These are phyloP conservation scores for Pseudocercospora fijiensis DNA, from an alignment of 2,329 filamentous ascomycete genomes.

Conservation along the genomic window DNA sequence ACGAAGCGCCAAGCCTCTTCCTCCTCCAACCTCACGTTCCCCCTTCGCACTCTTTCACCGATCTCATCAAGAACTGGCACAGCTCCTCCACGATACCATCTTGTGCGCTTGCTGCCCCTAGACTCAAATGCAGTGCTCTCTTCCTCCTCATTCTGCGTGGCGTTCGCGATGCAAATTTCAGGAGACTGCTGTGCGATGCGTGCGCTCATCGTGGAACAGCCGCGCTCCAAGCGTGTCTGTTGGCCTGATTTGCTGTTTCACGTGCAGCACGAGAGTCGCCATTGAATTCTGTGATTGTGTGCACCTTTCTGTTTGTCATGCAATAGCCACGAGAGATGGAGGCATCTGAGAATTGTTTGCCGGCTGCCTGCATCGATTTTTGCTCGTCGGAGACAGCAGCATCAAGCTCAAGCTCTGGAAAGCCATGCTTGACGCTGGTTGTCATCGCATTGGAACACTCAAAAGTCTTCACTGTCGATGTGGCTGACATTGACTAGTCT, in stretches of 20 bases:
- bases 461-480: background rate
- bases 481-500: background rate
- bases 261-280: background rate
- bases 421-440: background rate
- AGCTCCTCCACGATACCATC: background rate
- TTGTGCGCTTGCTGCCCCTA: background rate
- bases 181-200: slow-evolving; percentile 1
- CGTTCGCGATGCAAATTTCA: slow-evolving; percentile 4
- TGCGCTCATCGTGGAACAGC: slow-evolving; percentile 1
- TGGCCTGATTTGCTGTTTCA: background rate
- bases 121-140: background rate
- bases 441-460: background rate
- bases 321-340: background rate
- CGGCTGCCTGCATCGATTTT: background rate
- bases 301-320: background rate
- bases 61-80: background rate
- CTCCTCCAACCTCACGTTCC: background rate
- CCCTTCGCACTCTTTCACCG: background rate
- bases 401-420: background rate
- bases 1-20: background rate
- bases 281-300: background rate
- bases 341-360: background rate
- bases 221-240: background rate
- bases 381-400: background rate
- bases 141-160: background rate